Percentiles rank a stretch among this genome's conserved stretches.
Conservation (phyloP, 2,329 filamentous ascomycete species). For the Atkinsonella texensis region DNA sequence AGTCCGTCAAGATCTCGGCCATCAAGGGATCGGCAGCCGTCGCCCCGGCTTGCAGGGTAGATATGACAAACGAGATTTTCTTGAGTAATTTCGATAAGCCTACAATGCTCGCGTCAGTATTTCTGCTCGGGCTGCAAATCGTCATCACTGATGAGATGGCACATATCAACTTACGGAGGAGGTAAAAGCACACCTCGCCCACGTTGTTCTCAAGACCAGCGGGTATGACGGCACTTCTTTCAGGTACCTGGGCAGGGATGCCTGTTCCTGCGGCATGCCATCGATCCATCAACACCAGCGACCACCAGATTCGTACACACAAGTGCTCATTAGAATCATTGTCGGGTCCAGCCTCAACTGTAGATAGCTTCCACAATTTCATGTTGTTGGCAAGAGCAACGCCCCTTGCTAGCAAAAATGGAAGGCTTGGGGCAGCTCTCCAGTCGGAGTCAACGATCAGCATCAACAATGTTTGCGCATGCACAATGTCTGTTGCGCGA, state of each 20-base stretch:
- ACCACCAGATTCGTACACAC: slow-evolving; percentile 58
- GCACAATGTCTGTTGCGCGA: slow-evolving; percentile 37
- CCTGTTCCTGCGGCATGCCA: slow-evolving; percentile 61
- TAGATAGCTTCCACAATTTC: slow-evolving; percentile 37
- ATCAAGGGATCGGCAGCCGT: slow-evolving; percentile 22
- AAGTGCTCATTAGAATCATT: slow-evolving; percentile 50
- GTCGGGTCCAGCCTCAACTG: slow-evolving; percentile 37
- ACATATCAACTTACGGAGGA: slow-evolving; percentile 42
- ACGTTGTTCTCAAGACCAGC: slow-evolving; percentile 47
- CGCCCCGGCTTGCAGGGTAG: slow-evolving; percentile 22
- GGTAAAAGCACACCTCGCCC: slow-evolving; percentile 50
- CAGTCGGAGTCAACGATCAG: slow-evolving; percentile 53
- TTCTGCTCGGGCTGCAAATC: neutral
- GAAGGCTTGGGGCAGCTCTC: slow-evolving; percentile 33
- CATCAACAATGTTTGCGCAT: slow-evolving; percentile 55
- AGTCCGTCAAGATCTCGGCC: slow-evolving; percentile 23
- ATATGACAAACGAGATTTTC: slow-evolving; percentile 25
- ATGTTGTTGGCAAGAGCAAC: slow-evolving; percentile 54
- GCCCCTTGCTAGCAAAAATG: slow-evolving; percentile 48
- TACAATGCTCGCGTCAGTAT: slow-evolving; percentile 13
- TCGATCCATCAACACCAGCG: slow-evolving; percentile 57
- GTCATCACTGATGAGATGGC: no score
- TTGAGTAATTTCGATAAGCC: slow-evolving; percentile 45
- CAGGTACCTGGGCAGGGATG: slow-evolving; percentile 49
- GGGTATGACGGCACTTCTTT: slow-evolving; percentile 47